Evolutionary conservation across 306 rosid species (phyloP), one percentile per base, ranked within the genome.

Genomic region (Cucurbita argyrosperma): DNA sequence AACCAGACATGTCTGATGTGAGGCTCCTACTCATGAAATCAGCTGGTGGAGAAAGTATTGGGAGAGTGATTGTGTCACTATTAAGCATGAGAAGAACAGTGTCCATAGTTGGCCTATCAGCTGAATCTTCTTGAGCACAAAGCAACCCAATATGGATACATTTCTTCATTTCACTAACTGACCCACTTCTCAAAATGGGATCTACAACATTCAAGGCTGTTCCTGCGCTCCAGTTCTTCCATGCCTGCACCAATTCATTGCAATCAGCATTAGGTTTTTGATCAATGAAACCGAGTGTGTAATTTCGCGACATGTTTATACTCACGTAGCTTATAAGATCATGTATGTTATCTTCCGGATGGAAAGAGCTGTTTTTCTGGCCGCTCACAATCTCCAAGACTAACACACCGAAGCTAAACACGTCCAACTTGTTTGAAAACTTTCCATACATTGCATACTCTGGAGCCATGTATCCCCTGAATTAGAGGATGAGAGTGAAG

Each of bases 111-210:
- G 94, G 94, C 38, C 87, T 81, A 23, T 69, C 78, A 18, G 58
- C 53, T 16, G 80, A 79, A 81, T 81, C 80, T 59, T 86, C 85
- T n/a, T 85, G 84, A 75, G 78, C 82, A 79, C 88, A 84, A n/a
- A 78, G 68, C 54, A 88, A 75, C 7, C 86, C 90, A 16, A 89
- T 80, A 6, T 86, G 79, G 45, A 87, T 79, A 77, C 91, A 86
- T 79, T 86, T 83, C 2, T 67, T 72, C 5, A 81, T 80, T 83
- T 86, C 90, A 35, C 10, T 40, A 21, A 43, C 74, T 3, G 58
- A 64, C 21, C 37, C 78, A 19, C 80, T 71, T 66, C 49, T 43
- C 11, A 88, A 15, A 14, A 56, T 19, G 5, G 79, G 76, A 63
- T 88, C 90, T 79, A 83, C 18, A 51, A 80, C 58, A 26, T 80